These are phyloP conservation scores for Boletellus ananas DNA, from an alignment of 768 basidiomycete genomes.

Conservation along the genomic window DNA sequence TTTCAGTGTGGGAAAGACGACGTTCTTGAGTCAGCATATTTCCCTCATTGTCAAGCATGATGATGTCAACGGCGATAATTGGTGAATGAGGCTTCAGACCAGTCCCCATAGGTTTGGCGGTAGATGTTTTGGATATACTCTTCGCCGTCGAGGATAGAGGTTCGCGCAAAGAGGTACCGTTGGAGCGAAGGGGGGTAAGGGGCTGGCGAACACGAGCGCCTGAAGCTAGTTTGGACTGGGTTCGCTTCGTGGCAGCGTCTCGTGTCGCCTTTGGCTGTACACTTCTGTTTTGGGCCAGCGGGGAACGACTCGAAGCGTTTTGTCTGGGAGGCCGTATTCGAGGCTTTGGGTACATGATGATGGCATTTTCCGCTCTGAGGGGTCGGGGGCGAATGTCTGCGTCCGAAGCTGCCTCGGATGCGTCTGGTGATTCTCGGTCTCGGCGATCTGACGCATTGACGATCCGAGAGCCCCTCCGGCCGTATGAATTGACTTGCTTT, in stretches of 20 bases:
- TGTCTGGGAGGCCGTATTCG: conserved; percentile 9
- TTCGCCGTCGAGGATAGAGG: conserved; percentile 16
- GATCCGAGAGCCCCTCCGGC: conserved; percentile 59
- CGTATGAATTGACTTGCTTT: conserved; percentile 64
- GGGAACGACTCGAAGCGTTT: conserved; percentile 15
- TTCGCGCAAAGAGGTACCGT: conserved; percentile 39
- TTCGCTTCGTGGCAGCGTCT: conserved; percentile 12
- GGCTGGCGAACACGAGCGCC: conserved; percentile 34
- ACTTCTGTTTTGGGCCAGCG: conserved; percentile 25
- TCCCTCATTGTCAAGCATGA: conserved; percentile 60
- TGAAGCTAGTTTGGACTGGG: conserved; percentile 11
- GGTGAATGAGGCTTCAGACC: conserved; percentile 43
- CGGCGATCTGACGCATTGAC: conserved; percentile 42
- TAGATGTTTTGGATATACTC: conserved; percentile 22
- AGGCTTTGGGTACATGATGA: conserved; percentile 16
- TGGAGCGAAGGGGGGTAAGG: conserved; percentile 37
- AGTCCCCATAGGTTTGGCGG: conserved; percentile 13
- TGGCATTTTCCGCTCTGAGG: conserved; percentile 22
- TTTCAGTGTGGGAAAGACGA: conserved; percentile 48
- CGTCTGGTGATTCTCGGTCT: conserved; percentile 24
- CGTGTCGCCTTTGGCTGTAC: conserved; percentile 18
- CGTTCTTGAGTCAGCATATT: conserved; percentile 56
- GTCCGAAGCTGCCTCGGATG: conserved; percentile 35
- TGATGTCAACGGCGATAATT: conserved; percentile 62
- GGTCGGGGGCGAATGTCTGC: conserved; percentile 27